Evolutionary conservation across 805 yeast species (phyloP).

Genomic region (Cyberlindnera xylosilytica): DNA sequence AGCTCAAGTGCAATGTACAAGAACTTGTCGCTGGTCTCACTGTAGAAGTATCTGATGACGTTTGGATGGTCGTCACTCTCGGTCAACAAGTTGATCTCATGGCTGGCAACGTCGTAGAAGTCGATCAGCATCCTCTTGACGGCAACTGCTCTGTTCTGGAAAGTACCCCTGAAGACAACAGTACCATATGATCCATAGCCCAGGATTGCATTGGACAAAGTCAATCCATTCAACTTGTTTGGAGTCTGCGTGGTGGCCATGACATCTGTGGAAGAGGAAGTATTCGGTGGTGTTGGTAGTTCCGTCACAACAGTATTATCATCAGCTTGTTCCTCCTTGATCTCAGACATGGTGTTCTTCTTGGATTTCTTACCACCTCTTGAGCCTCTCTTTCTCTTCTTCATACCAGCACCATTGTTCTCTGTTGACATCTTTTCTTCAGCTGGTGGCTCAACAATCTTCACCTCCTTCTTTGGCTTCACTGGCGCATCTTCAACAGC

Average conservation of each 20-base stretch:
- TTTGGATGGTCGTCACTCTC: constrained; percentile 97
- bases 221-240: constrained; percentile 40
- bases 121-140: constrained; percentile 91
- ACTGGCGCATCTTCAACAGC: not conserved
- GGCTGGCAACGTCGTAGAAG: constrained; percentile 90
- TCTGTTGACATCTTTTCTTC: constrained; percentile 20
- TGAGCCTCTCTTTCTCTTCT: constrained; percentile 77
- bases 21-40: constrained; percentile 85
- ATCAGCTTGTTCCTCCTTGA: constrained; percentile 6
- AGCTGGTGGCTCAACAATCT: constrained; percentile 28
- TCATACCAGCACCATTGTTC: constrained; percentile 32
- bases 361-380: constrained; percentile 75
- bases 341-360: constrained; percentile 11
- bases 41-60: constrained; percentile 88
- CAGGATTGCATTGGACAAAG: constrained; percentile 68
- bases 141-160: constrained; percentile 93
- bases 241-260: constrained; percentile 4
- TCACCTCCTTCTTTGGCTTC: constrained; percentile 24
- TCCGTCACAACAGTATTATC: not conserved
- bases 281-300: not conserved
- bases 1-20: constrained; percentile 90
- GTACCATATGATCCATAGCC: constrained; percentile 98
- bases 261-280: not conserved
- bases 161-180: constrained; percentile 84
- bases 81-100: constrained; percentile 81